Conservation (phyloP, 2,329 filamentous ascomycete genomes). For the Lojkania enalia region DNA sequence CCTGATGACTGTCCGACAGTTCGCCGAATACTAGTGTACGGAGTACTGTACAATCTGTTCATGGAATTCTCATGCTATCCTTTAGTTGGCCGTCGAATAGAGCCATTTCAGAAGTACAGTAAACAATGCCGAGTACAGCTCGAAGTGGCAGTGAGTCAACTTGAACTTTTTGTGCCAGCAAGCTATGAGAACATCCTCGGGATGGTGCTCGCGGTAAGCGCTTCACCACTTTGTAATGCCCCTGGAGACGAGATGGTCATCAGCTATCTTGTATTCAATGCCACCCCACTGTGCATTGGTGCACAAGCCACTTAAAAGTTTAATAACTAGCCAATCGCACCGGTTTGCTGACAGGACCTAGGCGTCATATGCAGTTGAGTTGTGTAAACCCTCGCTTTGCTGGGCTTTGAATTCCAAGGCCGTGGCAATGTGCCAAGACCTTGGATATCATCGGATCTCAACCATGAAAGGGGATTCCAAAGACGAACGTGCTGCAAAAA, state of each 20-base stretch:
- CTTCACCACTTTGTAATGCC: neutral
- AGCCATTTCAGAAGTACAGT: slow-evolving; percentile 27
- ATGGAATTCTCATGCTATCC: slow-evolving; percentile 29
- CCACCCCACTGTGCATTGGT: no score
- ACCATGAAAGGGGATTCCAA: slow-evolving; percentile 38
- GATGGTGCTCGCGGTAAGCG: slow-evolving; percentile 31
- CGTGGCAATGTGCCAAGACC: slow-evolving; percentile 33
- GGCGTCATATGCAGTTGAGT: slow-evolving; percentile 37
- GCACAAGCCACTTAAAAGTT: no score
- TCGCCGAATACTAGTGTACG: slow-evolving; percentile 35
- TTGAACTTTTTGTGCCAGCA: slow-evolving; percentile 38
- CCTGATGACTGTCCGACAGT: slow-evolving; percentile 22
- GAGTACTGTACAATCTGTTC: slow-evolving; percentile 34
- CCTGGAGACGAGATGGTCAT: no score
- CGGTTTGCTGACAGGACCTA: neutral
- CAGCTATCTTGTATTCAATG: no score
- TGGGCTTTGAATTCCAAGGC: slow-evolving; percentile 38
- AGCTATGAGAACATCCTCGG: slow-evolving; percentile 44
- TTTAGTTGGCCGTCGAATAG: slow-evolving; percentile 14
- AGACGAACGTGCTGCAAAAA: slow-evolving; percentile 33
- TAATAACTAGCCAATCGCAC: no score
- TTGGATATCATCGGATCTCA: slow-evolving; percentile 43
- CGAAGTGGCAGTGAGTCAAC: slow-evolving; percentile 42
- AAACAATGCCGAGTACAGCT: slow-evolving; percentile 49
- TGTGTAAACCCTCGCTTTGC: slow-evolving; percentile 41